phyloP scores from a whole-genome alignment of 352 stramenopile genomes.

The Globisporangium takayamanum region DNA sequence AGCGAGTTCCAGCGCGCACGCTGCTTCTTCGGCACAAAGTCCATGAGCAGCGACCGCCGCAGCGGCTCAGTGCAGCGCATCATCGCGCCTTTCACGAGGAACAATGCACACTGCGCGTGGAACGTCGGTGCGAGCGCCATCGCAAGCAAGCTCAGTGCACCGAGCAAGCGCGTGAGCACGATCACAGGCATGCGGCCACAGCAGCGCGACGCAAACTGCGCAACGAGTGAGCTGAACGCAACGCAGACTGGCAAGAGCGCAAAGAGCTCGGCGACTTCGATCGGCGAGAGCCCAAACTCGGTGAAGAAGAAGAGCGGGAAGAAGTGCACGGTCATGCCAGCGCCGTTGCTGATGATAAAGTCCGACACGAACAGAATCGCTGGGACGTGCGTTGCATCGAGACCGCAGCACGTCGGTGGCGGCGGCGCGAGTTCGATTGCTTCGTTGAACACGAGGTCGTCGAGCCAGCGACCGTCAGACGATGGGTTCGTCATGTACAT shows the following conservation, averaged over 20 bases:
- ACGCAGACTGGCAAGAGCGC: slow-evolving; percentile 43
- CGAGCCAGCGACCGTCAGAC: neutral
- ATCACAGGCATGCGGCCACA: slow-evolving; percentile 53
- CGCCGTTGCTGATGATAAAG: slow-evolving; percentile 64
- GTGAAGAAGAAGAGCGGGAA: slow-evolving; percentile 63
- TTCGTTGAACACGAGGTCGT: slow-evolving; percentile 16
- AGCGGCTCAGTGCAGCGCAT: slow-evolving; percentile 62
- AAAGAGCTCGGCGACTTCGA: slow-evolving; percentile 52
- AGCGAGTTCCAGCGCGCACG: slow-evolving; percentile 69
- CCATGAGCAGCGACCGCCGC: slow-evolving; percentile 66
- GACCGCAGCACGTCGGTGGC: slow-evolving; percentile 19
- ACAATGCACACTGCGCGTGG: slow-evolving; percentile 34
- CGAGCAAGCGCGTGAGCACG: slow-evolving; percentile 30
- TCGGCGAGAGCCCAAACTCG: slow-evolving; percentile 46
- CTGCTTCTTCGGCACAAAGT: slow-evolving; percentile 54
- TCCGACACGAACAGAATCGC: slow-evolving; percentile 56
- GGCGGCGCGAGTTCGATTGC: slow-evolving; percentile 7
- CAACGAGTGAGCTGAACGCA: slow-evolving; percentile 31
- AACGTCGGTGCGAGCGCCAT: slow-evolving; percentile 35
- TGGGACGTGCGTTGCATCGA: slow-evolving; percentile 42
- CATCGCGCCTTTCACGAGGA: slow-evolving; percentile 42
- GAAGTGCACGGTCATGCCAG: slow-evolving; percentile 48
- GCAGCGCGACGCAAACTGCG: slow-evolving; percentile 31
- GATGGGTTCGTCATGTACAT: slow-evolving; percentile 17
- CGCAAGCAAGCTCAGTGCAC: slow-evolving; percentile 32